A percentile compares a stretch with the other conserved stretches of the same genome.
Conservation (phyloP, 169 alveolate genomes). For the Toxoplasma gondii region DNA sequence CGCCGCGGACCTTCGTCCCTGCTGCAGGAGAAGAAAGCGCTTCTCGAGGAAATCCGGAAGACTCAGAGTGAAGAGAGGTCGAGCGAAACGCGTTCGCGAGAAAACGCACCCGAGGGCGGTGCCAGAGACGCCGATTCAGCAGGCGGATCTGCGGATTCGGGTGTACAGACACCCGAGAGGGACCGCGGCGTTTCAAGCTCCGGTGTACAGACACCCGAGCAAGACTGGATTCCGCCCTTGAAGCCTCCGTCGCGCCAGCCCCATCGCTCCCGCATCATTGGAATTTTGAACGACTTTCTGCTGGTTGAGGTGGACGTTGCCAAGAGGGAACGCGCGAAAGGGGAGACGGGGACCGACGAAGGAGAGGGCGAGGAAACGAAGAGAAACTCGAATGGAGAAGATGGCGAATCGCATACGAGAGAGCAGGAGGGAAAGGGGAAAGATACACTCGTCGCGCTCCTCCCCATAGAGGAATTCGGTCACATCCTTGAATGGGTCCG, state of each 20-base stretch:
- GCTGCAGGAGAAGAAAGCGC: background rate
- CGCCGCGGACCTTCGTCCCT: background rate
- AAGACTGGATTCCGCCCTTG: background rate
- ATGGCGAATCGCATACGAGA: no score
- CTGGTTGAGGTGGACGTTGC: background rate
- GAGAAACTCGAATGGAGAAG: background rate
- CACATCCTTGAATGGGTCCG: background rate
- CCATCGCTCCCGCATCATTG: conserved; percentile 3
- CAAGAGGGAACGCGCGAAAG: background rate
- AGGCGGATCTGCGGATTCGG: background rate
- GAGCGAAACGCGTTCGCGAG: background rate
- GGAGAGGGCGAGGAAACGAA: background rate
- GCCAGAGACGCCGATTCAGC: background rate
- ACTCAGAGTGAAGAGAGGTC: background rate
- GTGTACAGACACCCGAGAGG: background rate
- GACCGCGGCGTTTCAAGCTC: background rate
- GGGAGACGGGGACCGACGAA: background rate
- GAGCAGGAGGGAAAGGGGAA: background rate
- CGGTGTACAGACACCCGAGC: background rate
- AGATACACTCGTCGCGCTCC: background rate
- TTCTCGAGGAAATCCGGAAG: background rate
- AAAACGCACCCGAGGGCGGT: background rate
- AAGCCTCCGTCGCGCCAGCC: background rate
- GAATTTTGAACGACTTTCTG: background rate
- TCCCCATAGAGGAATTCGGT: background rate